Conservation (phyloP, 148 eudicot species). For the Diospyros lotus region DNA sequence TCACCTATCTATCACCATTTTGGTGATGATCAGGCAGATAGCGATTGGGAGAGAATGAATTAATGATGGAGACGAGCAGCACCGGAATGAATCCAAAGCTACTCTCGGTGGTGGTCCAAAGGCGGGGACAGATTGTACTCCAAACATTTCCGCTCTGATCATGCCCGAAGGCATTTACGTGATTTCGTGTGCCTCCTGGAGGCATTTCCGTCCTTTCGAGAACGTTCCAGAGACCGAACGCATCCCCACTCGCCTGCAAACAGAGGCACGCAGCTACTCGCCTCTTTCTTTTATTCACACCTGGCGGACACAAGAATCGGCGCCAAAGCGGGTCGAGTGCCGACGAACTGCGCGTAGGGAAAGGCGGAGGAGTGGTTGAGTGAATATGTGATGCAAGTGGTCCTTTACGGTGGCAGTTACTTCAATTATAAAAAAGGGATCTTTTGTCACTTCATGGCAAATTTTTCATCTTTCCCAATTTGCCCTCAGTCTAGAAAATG, state of each 20-base stretch:
- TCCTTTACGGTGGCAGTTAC: background rate
- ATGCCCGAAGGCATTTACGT: background rate
- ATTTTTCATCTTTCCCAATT: background rate
- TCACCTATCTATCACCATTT: no score
- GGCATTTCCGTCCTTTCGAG: constrained; percentile 7
- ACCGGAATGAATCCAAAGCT: no score
- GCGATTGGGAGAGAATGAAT: no score
- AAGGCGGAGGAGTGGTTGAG: background rate
- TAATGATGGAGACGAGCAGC: no score
- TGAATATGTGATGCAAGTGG: constrained; percentile 5
- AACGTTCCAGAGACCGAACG: background rate
- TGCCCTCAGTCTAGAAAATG: background rate
- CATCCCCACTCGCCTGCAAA: no score
- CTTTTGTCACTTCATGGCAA: constrained; percentile 11
- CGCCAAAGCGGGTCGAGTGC: no score
- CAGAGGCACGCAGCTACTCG: no score
- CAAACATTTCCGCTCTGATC: background rate
- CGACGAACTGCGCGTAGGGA: background rate
- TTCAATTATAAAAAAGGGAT: constrained; percentile 10
- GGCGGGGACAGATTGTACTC: background rate
- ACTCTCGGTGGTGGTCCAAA: no score
- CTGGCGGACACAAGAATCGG: background rate
- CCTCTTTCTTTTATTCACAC: background rate
- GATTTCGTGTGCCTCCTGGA: background rate
- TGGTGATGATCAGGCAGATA: no score